Percentiles rank a stretch among this genome's conserved stretches.
phyloP scores from a whole-genome alignment of 2,329 filamentous ascomycete species.

The Alternaria metachromatica region DNA sequence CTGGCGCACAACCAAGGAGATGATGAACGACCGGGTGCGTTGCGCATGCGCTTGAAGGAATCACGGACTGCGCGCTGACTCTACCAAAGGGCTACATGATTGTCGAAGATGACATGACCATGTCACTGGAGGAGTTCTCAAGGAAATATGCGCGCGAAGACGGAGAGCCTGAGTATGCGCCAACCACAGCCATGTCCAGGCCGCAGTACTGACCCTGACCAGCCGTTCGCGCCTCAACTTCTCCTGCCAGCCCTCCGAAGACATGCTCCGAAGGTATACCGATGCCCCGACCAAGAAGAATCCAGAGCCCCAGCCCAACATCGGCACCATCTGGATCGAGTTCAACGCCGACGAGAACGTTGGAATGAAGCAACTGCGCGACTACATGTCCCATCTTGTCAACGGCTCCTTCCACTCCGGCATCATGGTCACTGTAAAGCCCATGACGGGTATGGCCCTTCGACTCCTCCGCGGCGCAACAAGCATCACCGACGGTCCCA shows the following conservation, averaged over 20 bases:
- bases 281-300: conserved; percentile 71
- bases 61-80: conserved; percentile 24
- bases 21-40: conserved; percentile 87
- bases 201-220: conserved; percentile 16
- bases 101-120: conserved; percentile 84
- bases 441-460: conserved; percentile 79
- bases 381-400: conserved; percentile 82
- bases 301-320: conserved; percentile 73
- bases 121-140: conserved; percentile 83
- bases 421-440: conserved; percentile 83
- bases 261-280: conserved; percentile 86
- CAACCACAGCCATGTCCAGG: neutral
- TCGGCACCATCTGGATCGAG: conserved; percentile 91
- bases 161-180: conserved; percentile 76
- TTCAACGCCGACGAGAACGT: conserved; percentile 82
- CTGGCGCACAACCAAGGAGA: conserved; percentile 91
- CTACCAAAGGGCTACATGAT: conserved; percentile 83
- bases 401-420: conserved; percentile 85
- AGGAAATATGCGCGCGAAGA: conserved; percentile 72
- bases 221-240: conserved; percentile 88
- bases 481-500: conserved; percentile 59
- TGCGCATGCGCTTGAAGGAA: conserved; percentile 25
- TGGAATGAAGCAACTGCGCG: conserved; percentile 90
- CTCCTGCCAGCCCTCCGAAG: conserved; percentile 80
- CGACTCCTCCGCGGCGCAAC: conserved; percentile 42